Conservation (phyloP, 106 monocot genomes). For the Vanilla planifolia region DNA sequence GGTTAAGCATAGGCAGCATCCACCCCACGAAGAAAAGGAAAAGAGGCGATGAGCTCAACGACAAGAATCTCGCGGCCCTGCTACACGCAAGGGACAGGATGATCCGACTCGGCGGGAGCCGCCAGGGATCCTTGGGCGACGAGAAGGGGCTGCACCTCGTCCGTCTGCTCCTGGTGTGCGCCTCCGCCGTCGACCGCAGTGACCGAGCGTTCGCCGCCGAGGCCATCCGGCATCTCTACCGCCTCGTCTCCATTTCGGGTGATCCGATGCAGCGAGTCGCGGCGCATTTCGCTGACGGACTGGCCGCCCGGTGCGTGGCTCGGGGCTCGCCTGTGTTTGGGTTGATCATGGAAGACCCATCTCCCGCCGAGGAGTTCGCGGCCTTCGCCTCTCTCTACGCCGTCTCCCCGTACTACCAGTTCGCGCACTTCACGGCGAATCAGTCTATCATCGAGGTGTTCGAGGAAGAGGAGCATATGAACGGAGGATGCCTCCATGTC, state of each 20-base stretch:
- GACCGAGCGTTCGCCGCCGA: conserved; percentile 20
- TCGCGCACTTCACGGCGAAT: conserved; percentile 64
- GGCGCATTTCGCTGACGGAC: conserved; percentile 47
- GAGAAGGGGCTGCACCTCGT: conserved; percentile 26
- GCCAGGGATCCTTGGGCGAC: not conserved
- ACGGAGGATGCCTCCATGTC: conserved; percentile 32
- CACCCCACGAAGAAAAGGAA: conserved; percentile 19
- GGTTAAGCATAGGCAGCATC: conserved; percentile 17
- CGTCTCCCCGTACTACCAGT: conserved; percentile 41
- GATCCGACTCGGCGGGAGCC: conserved; percentile 1
- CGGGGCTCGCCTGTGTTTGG: conserved; percentile 6
- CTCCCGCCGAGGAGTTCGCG: conserved; percentile 23
- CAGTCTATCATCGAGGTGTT: conserved; percentile 55
- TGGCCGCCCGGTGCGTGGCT: conserved; percentile 17
- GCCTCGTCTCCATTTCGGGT: conserved; percentile 25
- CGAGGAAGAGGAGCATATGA: conserved; percentile 22
- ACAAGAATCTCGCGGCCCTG: conserved; percentile 7
- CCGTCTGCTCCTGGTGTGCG: conserved; percentile 39
- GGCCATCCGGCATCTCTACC: conserved; percentile 32
- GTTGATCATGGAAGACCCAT: conserved; percentile 1
- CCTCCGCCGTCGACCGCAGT: conserved; percentile 24
- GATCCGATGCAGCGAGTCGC: conserved; percentile 50
- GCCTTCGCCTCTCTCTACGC: conserved; percentile 40
- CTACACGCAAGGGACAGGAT: conserved; percentile 34
- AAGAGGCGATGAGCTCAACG: conserved; percentile 6